Evolutionary conservation across 768 basidiomycete genomes (phyloP).

Genomic region (Hortiboletus flavorubellus): DNA sequence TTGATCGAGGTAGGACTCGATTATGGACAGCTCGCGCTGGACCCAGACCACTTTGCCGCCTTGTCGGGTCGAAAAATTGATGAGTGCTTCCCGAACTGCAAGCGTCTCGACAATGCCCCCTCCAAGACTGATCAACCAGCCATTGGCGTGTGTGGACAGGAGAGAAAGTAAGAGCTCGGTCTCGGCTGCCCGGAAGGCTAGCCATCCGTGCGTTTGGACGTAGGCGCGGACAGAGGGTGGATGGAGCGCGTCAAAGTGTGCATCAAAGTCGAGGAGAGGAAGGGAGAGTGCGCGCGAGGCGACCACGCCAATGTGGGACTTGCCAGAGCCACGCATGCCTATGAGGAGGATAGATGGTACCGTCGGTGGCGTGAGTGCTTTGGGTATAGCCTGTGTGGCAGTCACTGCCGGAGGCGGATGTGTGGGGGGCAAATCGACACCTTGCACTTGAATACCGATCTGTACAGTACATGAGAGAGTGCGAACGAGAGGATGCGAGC

Average conservation of each 20-base stretch:
- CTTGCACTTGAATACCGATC: slow-evolving; percentile 88
- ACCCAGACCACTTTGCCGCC: slow-evolving; percentile 83
- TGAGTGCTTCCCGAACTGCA: slow-evolving; percentile 67
- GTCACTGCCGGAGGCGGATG: slow-evolving; percentile 37
- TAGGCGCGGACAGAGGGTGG: slow-evolving; percentile 65
- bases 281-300: slow-evolving; percentile 73
- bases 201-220: slow-evolving; percentile 84
- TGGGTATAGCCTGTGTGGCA: slow-evolving; percentile 32
- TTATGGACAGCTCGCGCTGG: slow-evolving; percentile 72
- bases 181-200: slow-evolving; percentile 84
- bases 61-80: slow-evolving; percentile 50
- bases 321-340: slow-evolving; percentile 97
- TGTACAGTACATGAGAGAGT: slow-evolving; percentile 27
- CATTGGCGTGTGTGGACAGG: slow-evolving; percentile 48
- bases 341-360: slow-evolving; percentile 71
- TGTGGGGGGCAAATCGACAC: slow-evolving; percentile 63
- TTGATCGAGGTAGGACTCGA: slow-evolving; percentile 73
- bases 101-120: slow-evolving; percentile 92
- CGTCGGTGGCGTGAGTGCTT: slow-evolving; percentile 25
- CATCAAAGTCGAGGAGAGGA: slow-evolving; percentile 82
- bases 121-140: slow-evolving; percentile 84
- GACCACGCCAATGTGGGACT: slow-evolving; percentile 81
- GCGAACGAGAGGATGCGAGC: background rate
- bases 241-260: slow-evolving; percentile 64
- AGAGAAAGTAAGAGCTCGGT: slow-evolving; percentile 64